Conservation (phyloP, 2,329 filamentous ascomycete genomes). For the Penicillium sp. region DNA sequence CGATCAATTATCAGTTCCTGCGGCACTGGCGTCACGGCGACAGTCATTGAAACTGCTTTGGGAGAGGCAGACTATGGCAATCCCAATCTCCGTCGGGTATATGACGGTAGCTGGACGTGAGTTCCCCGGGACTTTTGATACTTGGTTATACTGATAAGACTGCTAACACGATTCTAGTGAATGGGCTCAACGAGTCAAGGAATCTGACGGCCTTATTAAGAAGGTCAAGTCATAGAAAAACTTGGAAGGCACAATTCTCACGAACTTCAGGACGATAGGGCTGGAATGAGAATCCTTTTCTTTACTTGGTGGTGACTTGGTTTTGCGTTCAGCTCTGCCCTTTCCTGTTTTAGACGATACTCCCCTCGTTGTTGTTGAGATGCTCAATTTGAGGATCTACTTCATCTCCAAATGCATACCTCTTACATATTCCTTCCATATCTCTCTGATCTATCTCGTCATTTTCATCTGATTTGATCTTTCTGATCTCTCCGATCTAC, state of each 20-base stretch:
- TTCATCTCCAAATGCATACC: neutral
- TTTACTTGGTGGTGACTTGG: neutral
- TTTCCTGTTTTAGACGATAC: slow-evolving; percentile 10
- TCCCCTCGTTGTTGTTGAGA: slow-evolving; percentile 5
- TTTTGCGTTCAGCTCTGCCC: slow-evolving; percentile 4
- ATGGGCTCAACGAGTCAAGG: slow-evolving; percentile 58
- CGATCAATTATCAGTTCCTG: slow-evolving; percentile 88
- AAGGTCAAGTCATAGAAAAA: slow-evolving; percentile 34
- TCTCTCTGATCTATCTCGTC: neutral
- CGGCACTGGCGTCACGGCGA: slow-evolving; percentile 92
- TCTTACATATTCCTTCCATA: neutral
- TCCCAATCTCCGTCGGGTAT: slow-evolving; percentile 72
- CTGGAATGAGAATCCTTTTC: neutral
- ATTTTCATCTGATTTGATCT: neutral
- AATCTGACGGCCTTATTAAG: slow-evolving; percentile 54
- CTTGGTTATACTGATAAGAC: neutral
- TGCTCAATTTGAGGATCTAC: neutral
- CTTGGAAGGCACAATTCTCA: neutral
- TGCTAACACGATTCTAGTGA: slow-evolving; percentile 43
- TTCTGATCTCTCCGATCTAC: neutral
- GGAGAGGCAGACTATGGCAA: slow-evolving; percentile 76
- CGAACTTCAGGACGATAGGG: neutral
- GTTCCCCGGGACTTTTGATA: slow-evolving; percentile 47
- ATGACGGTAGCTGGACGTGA: slow-evolving; percentile 98
- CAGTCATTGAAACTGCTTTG: slow-evolving; percentile 85